phyloP scores from a whole-genome alignment of 768 basidiomycete species.

The Tylopilus vinaceipallidus region DNA sequence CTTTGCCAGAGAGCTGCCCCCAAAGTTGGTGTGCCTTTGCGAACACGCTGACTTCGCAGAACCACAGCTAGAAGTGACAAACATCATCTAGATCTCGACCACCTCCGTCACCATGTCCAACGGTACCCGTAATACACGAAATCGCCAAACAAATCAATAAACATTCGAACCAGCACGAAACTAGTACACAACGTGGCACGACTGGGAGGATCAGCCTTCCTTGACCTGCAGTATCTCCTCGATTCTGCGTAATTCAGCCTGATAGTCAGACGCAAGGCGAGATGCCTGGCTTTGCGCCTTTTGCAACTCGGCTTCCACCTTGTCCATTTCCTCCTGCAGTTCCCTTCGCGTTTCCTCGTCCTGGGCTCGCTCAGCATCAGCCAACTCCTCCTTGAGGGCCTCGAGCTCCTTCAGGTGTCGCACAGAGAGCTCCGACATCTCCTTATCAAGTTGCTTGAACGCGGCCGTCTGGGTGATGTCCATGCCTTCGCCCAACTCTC shows the following conservation, averaged over 20 bases:
- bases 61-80: conserved; percentile 4
- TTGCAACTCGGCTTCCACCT: conserved; percentile 30
- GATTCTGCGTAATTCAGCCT: conserved; percentile 34
- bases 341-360: conserved; percentile 49
- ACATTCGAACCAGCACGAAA: conserved; percentile 23
- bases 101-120: conserved; percentile 6
- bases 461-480: conserved; percentile 55
- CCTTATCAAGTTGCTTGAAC: conserved; percentile 48
- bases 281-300: conserved; percentile 30
- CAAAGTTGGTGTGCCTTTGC: conserved; percentile 1
- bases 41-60: conserved; percentile 21
- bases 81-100: conserved; percentile 17
- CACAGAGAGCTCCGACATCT: conserved; percentile 45
- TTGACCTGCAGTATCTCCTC: conserved; percentile 32
- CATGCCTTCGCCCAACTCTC: conserved; percentile 47
- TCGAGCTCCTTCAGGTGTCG: conserved; percentile 46
- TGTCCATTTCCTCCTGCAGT: conserved; percentile 38
- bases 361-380: conserved; percentile 40
- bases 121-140: conserved; percentile 3
- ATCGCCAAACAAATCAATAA: conserved; percentile 14
- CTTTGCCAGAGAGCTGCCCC: conserved; percentile 1
- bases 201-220: conserved; percentile 21
- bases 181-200: conserved; percentile 23
- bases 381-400: conserved; percentile 46
- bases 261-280: conserved; percentile 33